These are phyloP conservation scores for Jaltomata sinuosa DNA, from an alignment of 257 asterid genomes.

Conservation along the genomic window DNA sequence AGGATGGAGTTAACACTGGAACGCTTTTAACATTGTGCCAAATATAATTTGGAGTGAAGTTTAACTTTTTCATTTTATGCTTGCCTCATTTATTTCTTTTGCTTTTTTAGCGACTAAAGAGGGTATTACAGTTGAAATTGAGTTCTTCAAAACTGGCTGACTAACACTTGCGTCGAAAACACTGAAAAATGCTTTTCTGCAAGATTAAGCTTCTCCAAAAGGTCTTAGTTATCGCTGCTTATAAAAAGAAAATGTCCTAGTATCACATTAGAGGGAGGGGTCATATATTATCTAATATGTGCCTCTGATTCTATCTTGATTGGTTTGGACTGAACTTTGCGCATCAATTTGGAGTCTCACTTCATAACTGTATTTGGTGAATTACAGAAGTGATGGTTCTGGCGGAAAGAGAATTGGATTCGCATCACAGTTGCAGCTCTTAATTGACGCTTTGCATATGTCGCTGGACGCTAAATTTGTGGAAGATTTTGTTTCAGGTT, in stretches of 20 bases:
- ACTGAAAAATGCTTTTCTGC: not conserved
- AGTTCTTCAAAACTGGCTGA: not conserved
- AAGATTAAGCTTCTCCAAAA: not conserved
- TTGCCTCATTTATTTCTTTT: not conserved
- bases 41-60: not conserved
- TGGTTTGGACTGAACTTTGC: not conserved
- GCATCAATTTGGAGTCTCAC: not conserved
- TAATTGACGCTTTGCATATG: slow-evolving; percentile 61
- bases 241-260: not conserved
- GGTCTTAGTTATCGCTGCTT: not conserved
- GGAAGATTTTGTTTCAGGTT: slow-evolving; percentile 91
- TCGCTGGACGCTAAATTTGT: slow-evolving; percentile 61
- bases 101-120: not conserved
- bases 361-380: slow-evolving; percentile 12
- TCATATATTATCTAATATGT: not conserved
- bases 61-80: not conserved
- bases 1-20: not conserved
- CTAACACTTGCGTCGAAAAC: not conserved
- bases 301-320: not conserved
- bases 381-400: slow-evolving; percentile 37
- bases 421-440: slow-evolving; percentile 69
- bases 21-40: not conserved
- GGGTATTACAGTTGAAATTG: not conserved
- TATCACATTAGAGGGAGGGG: not conserved
- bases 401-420: slow-evolving; percentile 59